Conservation (phyloP, 1,284 basidiomycete species). For the Puccinia coronata region DNA sequence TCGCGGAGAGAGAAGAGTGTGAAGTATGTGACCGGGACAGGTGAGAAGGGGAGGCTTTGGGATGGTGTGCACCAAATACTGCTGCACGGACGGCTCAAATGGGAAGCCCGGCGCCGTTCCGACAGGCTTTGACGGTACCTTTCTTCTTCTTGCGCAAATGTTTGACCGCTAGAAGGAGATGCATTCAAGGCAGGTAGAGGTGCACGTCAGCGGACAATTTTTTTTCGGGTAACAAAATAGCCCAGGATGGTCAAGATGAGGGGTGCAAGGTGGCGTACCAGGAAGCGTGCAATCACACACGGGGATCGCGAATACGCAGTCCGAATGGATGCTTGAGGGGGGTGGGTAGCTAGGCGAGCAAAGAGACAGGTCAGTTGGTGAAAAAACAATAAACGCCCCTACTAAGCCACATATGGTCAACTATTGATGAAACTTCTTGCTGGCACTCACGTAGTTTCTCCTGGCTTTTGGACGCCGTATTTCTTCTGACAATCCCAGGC, state of each 20-base stretch:
- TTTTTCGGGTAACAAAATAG: neutral
- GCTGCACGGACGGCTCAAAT: neutral
- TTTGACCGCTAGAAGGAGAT: constrained; percentile 16
- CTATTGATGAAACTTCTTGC: neutral
- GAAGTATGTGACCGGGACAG: too few species aligned
- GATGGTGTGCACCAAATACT: neutral
- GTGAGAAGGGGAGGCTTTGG: too few species aligned
- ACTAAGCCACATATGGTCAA: too few species aligned
- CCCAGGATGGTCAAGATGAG: neutral
- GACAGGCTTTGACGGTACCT: constrained; percentile 35
- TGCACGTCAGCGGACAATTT: neutral
- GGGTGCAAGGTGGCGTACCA: neutral
- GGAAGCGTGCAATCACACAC: constrained; percentile 49
- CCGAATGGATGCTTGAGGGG: constrained; percentile 16
- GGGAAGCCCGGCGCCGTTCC: constrained; percentile 30
- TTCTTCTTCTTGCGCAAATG: constrained; percentile 44
- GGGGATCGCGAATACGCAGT: constrained; percentile 42
- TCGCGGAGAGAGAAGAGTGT: too few species aligned
- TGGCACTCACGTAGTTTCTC: constrained; percentile 22
- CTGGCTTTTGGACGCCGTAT: constrained; percentile 37
- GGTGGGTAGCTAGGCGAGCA: constrained; percentile 25
- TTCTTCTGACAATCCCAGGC: constrained; percentile 50
- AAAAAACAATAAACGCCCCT: neutral
- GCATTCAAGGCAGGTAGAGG: neutral
- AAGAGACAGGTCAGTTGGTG: neutral